Base-by-base conservation (phyloP, 805 yeast genomes). In the Zygosaccharomyces kombuchaensis region DNA sequence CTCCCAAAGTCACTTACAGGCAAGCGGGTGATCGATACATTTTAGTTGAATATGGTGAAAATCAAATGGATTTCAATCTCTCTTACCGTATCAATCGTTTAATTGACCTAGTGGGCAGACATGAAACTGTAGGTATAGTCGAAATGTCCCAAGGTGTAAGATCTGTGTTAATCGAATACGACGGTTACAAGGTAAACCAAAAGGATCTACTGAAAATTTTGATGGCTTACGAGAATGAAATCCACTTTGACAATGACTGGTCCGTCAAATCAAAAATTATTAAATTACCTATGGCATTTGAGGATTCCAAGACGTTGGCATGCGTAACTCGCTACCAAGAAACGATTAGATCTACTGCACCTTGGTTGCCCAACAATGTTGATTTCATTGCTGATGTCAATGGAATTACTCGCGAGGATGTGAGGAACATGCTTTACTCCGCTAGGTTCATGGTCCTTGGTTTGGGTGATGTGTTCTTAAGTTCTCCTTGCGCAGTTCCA, bases 401-500 rank as follows among this genome's bases (percentile, higher is more conserved):
- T 65, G 93, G 84, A 17, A 75, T 93, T 35, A 77, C 76, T 46
- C 81, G 96, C 56, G 71, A 78, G 9, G 85, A 80, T 43, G 91
- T 93, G 44, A 75, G 82, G 51, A 87, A 87, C 56, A 82, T 91
- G 84, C 68, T 93, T 61, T 91, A 89, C 70, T 72, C 85, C 36
- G 98, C 98, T 4, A 76, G 90, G 62, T 93, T 84, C 74, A 73
- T 93, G 70, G 98, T 93, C 6, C 73, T 91, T 52, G 99, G 98
- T 45, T 78, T 91, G 43, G 99, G 98, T 62, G 99, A 93, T 68
- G 98, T 93, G 22, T 91, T 90, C 70, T 75, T 93, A 57, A 98
- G 98, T 40, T 96, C 99, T 3, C 99, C 99, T 23, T 90, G 97
- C 74, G 98, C 98, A 1, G 96, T 91, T 55, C 98, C 99, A 31